Evolutionary conservation across 805 yeast species (phyloP).

Genomic region (Wickerhamiella australiensis): DNA sequence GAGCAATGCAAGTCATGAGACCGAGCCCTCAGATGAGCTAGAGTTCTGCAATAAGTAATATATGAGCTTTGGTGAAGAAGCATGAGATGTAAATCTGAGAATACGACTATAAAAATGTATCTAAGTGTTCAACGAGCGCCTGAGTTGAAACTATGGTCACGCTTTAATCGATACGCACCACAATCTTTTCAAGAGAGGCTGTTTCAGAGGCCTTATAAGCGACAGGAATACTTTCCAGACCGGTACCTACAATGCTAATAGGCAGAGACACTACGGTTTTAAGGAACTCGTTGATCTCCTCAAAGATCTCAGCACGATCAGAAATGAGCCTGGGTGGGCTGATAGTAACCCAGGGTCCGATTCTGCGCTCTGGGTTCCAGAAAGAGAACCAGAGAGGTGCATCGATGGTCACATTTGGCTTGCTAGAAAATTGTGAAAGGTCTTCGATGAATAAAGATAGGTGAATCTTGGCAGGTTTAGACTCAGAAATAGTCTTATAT

Average conservation of each 20-base stretch:
- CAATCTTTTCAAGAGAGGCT: constrained; percentile 22
- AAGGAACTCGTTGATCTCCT: constrained; percentile 15
- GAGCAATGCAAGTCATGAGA: too few species aligned
- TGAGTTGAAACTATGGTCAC: neutral
- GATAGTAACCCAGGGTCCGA: neutral
- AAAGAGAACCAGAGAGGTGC: constrained; percentile 17
- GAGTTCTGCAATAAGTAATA: too few species aligned
- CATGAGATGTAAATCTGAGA: too few species aligned
- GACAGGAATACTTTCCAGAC: constrained; percentile 20
- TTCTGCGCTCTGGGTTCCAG: neutral
- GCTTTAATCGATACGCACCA: constrained; percentile 13
- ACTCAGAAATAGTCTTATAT: constrained; percentile 7
- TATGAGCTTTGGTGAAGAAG: too few species aligned
- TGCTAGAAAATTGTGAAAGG: neutral
- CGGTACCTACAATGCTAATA: constrained; percentile 17
- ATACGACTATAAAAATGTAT: too few species aligned
- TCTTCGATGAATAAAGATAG: neutral
- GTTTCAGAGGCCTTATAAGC: constrained; percentile 16
- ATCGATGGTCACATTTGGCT: constrained; percentile 8
- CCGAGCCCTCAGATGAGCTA: too few species aligned
- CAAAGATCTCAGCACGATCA: constrained; percentile 13
- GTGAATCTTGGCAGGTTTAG: constrained; percentile 10
- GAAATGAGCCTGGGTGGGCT: constrained; percentile 1
- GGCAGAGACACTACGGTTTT: constrained; percentile 13
- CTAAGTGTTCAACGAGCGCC: too few species aligned